Evolutionary conservation across 495 filamentous ascomycete species (phyloP).

Genomic region (Cudoniella acicularis): DNA sequence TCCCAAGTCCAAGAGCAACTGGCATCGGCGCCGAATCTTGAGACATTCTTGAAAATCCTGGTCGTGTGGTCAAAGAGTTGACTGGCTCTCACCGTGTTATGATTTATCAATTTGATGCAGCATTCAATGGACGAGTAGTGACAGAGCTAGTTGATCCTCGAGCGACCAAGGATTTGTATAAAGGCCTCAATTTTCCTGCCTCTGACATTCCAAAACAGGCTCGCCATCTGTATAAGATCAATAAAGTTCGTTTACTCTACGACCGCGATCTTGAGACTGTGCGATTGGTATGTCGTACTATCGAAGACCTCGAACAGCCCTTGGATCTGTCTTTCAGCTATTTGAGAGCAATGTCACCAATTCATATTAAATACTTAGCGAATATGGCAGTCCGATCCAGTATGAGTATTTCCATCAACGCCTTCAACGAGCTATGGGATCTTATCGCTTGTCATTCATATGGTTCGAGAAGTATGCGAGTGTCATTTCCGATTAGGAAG

Average conservation of each 20-base stretch:
- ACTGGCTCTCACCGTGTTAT: constrained; percentile 92
- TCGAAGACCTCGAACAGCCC: constrained; percentile 72
- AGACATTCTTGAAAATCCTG: constrained; percentile 65
- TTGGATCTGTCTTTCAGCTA: constrained; percentile 85
- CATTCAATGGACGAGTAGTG: constrained; percentile 82
- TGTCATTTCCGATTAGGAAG: constrained; percentile 87
- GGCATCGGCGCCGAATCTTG: constrained; percentile 62
- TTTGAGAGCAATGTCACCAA: constrained; percentile 85
- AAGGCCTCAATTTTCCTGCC: constrained; percentile 86
- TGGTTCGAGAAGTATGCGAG: constrained; percentile 73
- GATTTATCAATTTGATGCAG: constrained; percentile 87
- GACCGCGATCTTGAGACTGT: constrained; percentile 73
- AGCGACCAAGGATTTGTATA: constrained; percentile 82
- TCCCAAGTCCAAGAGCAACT: constrained; percentile 80
- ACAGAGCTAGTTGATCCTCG: constrained; percentile 80
- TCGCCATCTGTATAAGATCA: constrained; percentile 75
- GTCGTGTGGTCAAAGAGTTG: constrained; percentile 79
- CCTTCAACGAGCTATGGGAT: constrained; percentile 83
- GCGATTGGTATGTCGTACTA: constrained; percentile 74
- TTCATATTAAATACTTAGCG: constrained; percentile 83
- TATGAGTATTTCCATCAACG: constrained; percentile 93
- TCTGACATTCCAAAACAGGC: constrained; percentile 89
- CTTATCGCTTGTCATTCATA: constrained; percentile 87
- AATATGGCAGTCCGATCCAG: constrained; percentile 89
- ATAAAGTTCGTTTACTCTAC: constrained; percentile 75